A percentile compares a stretch with the other conserved stretches of the same genome.
Conservation (phyloP, 2,329 filamentous ascomycete genomes). For the Aspergillus piperis region DNA sequence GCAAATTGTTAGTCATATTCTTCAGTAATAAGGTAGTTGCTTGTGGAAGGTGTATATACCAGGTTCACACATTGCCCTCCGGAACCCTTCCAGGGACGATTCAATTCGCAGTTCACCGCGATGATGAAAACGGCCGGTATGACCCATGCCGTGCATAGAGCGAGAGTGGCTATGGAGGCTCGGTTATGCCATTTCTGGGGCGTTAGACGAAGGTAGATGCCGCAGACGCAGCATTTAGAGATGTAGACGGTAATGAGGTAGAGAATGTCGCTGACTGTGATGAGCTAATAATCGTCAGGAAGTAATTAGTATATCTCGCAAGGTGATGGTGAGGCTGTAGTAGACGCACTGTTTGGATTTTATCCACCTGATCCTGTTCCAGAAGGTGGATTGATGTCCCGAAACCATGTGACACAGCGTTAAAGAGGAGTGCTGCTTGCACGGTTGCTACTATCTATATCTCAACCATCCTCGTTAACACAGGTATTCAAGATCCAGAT, state of each 20-base stretch:
- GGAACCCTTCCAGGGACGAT: conserved; percentile 37
- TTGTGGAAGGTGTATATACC: conserved; percentile 13
- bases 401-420: conserved; percentile 34
- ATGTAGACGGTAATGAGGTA: conserved; percentile 46
- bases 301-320: neutral
- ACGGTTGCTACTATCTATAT: conserved; percentile 31
- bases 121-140: conserved; percentile 45
- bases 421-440: conserved; percentile 36
- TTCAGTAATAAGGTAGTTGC: neutral
- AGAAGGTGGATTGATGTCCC: conserved; percentile 36
- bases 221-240: conserved; percentile 40
- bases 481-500: neutral
- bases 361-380: conserved; percentile 21
- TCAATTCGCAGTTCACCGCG: conserved; percentile 44
- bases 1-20: neutral
- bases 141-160: conserved; percentile 39
- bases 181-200: conserved; percentile 44
- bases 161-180: conserved; percentile 39
- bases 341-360: conserved; percentile 31
- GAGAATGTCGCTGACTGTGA: conserved; percentile 46
- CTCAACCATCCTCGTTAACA: neutral
- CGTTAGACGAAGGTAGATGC: conserved; percentile 49
- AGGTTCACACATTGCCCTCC: conserved; percentile 29
- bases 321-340: neutral
- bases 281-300: conserved; percentile 20